Evolutionary conservation across 2,329 filamentous ascomycete species (phyloP), one percentile per base, ranked within the genome.

Genomic region (Plectosphaerella plurivora): DNA sequence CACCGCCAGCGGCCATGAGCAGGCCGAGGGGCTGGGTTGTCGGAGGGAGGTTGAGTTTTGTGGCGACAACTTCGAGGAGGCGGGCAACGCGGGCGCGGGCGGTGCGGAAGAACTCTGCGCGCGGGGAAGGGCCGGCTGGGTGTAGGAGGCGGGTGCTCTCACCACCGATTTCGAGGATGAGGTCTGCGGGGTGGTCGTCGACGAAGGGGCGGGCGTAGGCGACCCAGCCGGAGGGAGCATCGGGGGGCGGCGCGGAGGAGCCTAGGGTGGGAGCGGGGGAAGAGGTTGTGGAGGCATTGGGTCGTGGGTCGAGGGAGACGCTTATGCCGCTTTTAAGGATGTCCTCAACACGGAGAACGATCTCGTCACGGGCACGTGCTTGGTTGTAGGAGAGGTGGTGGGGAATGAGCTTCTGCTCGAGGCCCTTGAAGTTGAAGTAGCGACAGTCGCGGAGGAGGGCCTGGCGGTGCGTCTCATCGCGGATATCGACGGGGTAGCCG

Each of bases 391-490:
- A 83, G 55, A 93, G 87, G 25, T 82, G 69, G 67, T 92, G 88
- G 1, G 88, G 83, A 44, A 97, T 87, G 11, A 97, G 76, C 57
- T 84, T 86, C 69, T 97, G 93, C 71, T 97, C 93, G 0, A 97
- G 73, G 0, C 91, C 91, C 64, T 92, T 93, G 60, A 97, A 86
- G 66, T 96, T 91, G 68, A 93, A 97, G 68, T 97, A 97, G 50
- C 89, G 85, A 56, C 90, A 94, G 68, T 97, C 93, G 41, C 89
- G 81, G 2, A 97, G 74, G 4, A 97, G 78, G 53, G 88, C 83
- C 20, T 82, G 77, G 16, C 93, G 85, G 63, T 97, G 93, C 3
- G 79, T 76, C 57, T 92, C 88, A 65, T 86, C 80, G 50, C 84
- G 80, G 54, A 97, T 89, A 20, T 86, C 77, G 2, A 97, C 70